Percentiles rank a stretch among this genome's conserved stretches.
Conservation (phyloP, 208 protist species). For the Crithidia acanthocephali region DNA sequence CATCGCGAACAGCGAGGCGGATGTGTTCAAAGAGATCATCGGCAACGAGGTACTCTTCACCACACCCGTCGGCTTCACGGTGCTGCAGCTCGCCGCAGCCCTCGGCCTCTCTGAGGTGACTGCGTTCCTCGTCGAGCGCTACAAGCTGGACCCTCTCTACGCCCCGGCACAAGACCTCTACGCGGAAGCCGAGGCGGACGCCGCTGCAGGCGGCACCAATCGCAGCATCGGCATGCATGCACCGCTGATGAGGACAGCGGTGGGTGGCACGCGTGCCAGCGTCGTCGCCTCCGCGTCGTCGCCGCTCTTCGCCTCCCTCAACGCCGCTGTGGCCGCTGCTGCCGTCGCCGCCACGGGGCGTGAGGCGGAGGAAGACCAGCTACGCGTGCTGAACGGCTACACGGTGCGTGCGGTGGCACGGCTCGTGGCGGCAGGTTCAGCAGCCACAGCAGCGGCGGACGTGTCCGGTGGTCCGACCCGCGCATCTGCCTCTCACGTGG, state of each 20-base stretch:
- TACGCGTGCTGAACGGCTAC: constrained; percentile 16
- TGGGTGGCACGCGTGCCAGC: constrained; percentile 1
- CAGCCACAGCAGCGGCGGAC: background rate
- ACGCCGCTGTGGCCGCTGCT: constrained; percentile 11
- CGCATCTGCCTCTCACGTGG: background rate
- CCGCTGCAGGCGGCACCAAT: background rate
- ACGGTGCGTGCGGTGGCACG: constrained; percentile 16
- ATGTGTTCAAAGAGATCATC: constrained; percentile 24
- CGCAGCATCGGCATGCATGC: background rate
- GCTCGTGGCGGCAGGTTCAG: background rate
- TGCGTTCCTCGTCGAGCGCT: constrained; percentile 52
- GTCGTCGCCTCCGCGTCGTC: constrained; percentile 4
- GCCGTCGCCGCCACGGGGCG: constrained; percentile 3
- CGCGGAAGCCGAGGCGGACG: background rate
- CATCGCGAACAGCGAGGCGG: background rate
- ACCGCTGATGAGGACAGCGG: no score
- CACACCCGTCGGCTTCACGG: constrained; percentile 68
- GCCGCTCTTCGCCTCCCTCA: constrained; percentile 9
- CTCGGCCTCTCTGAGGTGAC: constrained; percentile 56
- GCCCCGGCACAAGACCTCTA: constrained; percentile 31
- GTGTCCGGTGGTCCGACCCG: background rate
- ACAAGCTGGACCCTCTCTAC: constrained; percentile 65
- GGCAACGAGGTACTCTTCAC: constrained; percentile 53
- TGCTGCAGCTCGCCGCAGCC: constrained; percentile 68
- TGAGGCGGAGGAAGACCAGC: constrained; percentile 7